Percentiles rank a stretch among this genome's conserved stretches.
Evolutionary conservation across 306 rosid genomes (phyloP).

Genomic region (Lupinus albus): DNA sequence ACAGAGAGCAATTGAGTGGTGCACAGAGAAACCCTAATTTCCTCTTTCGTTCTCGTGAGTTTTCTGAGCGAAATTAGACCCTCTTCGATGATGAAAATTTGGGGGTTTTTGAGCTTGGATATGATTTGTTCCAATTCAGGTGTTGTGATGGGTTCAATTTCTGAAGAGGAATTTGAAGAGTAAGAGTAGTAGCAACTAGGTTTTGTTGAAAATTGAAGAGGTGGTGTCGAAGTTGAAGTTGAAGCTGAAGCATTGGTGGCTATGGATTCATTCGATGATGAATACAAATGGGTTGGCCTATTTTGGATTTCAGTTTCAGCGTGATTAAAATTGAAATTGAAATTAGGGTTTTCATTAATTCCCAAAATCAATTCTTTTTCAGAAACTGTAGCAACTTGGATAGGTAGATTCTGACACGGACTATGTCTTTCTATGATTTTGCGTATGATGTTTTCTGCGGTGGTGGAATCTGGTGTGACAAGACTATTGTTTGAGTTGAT

Average conservation of each 20-base stretch:
- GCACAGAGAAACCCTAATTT: constrained; percentile 61
- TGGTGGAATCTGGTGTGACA: constrained; percentile 36
- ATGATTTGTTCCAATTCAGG: constrained; percentile 60
- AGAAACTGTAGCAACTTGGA: background rate
- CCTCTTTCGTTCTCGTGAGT: constrained; percentile 62
- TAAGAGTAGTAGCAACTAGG: constrained; percentile 60
- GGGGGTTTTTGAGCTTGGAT: constrained; percentile 54
- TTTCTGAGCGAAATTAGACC: constrained; percentile 58
- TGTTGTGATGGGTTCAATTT: constrained; percentile 48
- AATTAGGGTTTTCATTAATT: constrained; percentile 42
- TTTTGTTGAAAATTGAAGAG: constrained; percentile 53
- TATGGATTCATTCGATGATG: constrained; percentile 64
- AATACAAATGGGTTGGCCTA: constrained; percentile 38
- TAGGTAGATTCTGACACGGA: no score
- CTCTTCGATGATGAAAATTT: constrained; percentile 56
- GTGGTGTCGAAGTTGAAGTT: constrained; percentile 50
- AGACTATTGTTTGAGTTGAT: constrained; percentile 29
- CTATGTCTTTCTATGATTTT: constrained; percentile 19
- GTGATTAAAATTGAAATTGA: constrained; percentile 45
- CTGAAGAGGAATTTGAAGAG: constrained; percentile 68
- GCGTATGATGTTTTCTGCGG: constrained; percentile 55
- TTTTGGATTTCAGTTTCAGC: constrained; percentile 49
- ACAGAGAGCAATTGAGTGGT: constrained; percentile 52
- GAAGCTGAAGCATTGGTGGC: constrained; percentile 30
- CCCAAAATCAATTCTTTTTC: constrained; percentile 43